Conservation (phyloP, 179 eudicot species). For the Monotropa hypopitys region DNA sequence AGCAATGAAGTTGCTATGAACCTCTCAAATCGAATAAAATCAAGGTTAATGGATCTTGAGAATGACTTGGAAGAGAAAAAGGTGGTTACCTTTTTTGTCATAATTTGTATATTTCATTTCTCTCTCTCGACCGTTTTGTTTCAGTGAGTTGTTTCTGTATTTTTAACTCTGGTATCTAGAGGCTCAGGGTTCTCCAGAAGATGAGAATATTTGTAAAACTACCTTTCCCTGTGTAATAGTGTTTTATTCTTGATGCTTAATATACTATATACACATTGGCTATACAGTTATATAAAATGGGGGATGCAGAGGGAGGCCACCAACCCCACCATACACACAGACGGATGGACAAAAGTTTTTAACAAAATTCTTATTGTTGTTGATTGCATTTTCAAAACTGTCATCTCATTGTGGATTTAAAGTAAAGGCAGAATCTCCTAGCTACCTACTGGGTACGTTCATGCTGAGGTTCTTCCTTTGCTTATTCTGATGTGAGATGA, state of each 20-base stretch:
- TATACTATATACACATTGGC: not conserved
- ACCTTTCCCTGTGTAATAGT: not conserved
- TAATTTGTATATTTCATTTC: not conserved
- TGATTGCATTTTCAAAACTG: not conserved
- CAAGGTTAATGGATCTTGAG: slow-evolving; percentile 47
- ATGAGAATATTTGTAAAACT: not conserved
- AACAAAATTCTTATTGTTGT: not conserved
- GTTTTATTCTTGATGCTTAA: not conserved
- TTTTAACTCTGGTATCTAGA: not conserved
- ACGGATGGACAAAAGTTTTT: not conserved
- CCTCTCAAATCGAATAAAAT: slow-evolving; percentile 35
- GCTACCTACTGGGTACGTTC: not conserved
- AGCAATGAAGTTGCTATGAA: slow-evolving; percentile 52
- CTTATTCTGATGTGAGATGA: not conserved
- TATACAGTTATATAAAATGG: not conserved
- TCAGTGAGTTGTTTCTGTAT: not conserved
- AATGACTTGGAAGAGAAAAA: slow-evolving; percentile 61
- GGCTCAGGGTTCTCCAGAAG: slow-evolving; percentile 1
- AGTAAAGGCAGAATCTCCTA: not conserved
- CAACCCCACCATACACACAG: not conserved
- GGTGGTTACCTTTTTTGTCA: slow-evolving; percentile 23
- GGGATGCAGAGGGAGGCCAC: not conserved
- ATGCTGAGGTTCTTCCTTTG: not conserved
- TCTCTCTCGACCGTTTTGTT: not conserved
- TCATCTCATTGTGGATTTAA: not conserved